A percentile compares a stretch with the other conserved stretches of the same genome.
phyloP scores from a whole-genome alignment of 192 early-diverging fungal species.

The Powellomyces hirtus region DNA sequence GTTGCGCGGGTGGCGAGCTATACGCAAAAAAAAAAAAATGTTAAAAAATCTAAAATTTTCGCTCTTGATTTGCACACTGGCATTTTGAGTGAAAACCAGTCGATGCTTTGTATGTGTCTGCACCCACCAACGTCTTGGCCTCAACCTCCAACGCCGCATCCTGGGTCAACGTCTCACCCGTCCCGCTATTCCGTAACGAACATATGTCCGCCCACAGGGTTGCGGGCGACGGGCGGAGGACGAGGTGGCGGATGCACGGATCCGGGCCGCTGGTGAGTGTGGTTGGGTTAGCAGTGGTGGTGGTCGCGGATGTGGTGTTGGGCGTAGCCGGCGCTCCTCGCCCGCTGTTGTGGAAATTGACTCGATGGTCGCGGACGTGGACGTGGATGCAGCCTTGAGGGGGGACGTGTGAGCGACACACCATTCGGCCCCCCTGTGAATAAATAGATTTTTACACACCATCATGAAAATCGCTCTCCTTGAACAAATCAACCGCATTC shows the following conservation, averaged over 20 bases:
- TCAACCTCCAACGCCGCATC: slow-evolving; percentile 26
- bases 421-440: not conserved
- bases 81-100: no score
- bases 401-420: no score
- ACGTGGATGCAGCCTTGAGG: slow-evolving; percentile 14
- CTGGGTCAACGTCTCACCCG: slow-evolving; percentile 3
- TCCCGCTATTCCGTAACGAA: not conserved
- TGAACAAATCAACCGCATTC: slow-evolving; percentile 9
- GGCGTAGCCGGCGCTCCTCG: not conserved
- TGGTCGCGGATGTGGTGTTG: not conserved
- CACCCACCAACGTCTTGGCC: slow-evolving; percentile 14
- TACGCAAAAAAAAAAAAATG: no score
- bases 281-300: not conserved
- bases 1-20: not conserved
- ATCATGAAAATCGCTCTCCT: slow-evolving; percentile 20
- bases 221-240: slow-evolving; percentile 9
- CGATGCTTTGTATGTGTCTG: not conserved
- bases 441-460: not conserved
- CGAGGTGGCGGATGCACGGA: slow-evolving; percentile 6
- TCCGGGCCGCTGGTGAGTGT: not conserved
- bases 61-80: no score
- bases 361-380: slow-evolving; percentile 23
- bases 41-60: no score
- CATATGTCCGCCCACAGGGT: slow-evolving; percentile 24
- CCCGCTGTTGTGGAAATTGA: slow-evolving; percentile 1